These are phyloP conservation scores for Malus domestica DNA, from an alignment of 306 rosid species.

Conservation along the genomic window ASM211411v1 NC_041799.1:2748001-2748500, in stretches of 20 bases:
- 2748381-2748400: too few relatives aligned
- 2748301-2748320: neutral
- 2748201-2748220: neutral
- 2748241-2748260: neutral
- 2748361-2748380: neutral
- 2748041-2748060: neutral
- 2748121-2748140: neutral
- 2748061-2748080: neutral
- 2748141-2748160: neutral
- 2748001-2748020: neutral
- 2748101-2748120: neutral
- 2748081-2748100: constrained; percentile 6
- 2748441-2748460: neutral
- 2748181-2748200: neutral
- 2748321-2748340: neutral
- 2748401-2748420: neutral
- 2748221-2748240: neutral
- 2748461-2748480: neutral
- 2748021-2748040: constrained; percentile 18
- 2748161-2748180: neutral
- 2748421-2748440: accelerated
- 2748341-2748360: neutral
- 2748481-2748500: neutral
- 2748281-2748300: neutral
- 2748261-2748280: neutral